These are phyloP conservation scores for Tolypocladium album DNA, from an alignment of 2,329 filamentous ascomycete genomes.

Conservation along the genomic window DNA sequence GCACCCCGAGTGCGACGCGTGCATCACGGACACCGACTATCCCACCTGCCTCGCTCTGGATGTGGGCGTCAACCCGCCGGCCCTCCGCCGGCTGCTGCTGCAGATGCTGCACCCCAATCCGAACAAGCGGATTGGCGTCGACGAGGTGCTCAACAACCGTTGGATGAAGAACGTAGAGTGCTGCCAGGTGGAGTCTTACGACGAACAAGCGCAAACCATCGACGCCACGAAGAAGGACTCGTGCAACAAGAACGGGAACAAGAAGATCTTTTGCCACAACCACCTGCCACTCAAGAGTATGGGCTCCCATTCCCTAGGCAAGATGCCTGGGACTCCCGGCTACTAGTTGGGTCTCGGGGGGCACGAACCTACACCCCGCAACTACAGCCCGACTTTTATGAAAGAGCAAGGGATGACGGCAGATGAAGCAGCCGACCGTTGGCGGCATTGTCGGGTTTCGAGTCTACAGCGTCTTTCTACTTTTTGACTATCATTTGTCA, in stretches of 20 bases:
- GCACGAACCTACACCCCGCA: not conserved
- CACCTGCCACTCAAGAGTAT: slow-evolving; percentile 39
- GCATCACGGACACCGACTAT: slow-evolving; percentile 47
- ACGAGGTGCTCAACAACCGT: slow-evolving; percentile 57
- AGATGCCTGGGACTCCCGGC: slow-evolving; percentile 45
- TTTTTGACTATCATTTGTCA: not conserved
- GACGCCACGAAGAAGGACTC: slow-evolving; percentile 49
- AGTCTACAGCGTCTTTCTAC: not conserved
- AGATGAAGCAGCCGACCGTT: not conserved
- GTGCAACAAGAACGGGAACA: slow-evolving; percentile 26
- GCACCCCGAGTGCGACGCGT: slow-evolving; percentile 28
- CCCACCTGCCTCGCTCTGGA: slow-evolving; percentile 59
- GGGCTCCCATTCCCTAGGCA: slow-evolving; percentile 37
- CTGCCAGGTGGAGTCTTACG: slow-evolving; percentile 63
- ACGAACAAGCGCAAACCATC: slow-evolving; percentile 49
- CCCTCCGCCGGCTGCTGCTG: slow-evolving; percentile 59
- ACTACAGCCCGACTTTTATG: not conserved
- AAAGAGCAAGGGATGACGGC: not conserved
- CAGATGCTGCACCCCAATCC: slow-evolving; percentile 79
- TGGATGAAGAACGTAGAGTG: slow-evolving; percentile 69
- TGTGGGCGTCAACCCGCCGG: slow-evolving; percentile 51
- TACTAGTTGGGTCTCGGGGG: slow-evolving; percentile 24
- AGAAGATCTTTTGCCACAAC: slow-evolving; percentile 49
- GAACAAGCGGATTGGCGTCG: slow-evolving; percentile 55
- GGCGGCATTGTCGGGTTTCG: not conserved